Conservation (phyloP, 768 basidiomycete species). For the Suillus hirtellus region DNA sequence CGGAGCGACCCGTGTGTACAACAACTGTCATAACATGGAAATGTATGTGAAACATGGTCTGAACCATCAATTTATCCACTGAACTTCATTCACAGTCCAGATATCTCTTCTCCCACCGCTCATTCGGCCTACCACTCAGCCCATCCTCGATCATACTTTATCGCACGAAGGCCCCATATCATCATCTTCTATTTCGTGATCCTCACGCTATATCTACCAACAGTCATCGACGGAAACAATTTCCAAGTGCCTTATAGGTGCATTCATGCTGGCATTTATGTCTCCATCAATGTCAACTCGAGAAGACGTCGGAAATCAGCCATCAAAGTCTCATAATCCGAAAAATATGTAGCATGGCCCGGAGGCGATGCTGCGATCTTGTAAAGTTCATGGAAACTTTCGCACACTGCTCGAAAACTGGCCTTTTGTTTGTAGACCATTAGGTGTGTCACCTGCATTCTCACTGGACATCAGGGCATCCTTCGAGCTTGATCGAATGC, state of each 20-base stretch:
- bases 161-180: neutral
- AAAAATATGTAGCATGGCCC: neutral
- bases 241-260: neutral
- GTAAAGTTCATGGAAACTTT: neutral
- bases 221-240: neutral
- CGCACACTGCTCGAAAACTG: neutral
- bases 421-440: neutral
- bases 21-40: neutral
- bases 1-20: neutral
- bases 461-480: neutral
- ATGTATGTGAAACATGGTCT: neutral
- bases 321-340: neutral
- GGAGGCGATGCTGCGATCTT: neutral
- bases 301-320: neutral
- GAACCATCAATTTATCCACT: neutral
- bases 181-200: neutral
- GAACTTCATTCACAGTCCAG: neutral
- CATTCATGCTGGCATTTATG: neutral
- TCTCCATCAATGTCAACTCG: neutral
- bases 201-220: neutral
- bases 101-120: neutral
- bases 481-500: neutral
- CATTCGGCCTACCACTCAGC: neutral
- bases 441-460: neutral
- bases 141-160: neutral